Evolutionary conservation across 352 stramenopile genomes (phyloP).

Genomic region (Discostella stelligera): DNA sequence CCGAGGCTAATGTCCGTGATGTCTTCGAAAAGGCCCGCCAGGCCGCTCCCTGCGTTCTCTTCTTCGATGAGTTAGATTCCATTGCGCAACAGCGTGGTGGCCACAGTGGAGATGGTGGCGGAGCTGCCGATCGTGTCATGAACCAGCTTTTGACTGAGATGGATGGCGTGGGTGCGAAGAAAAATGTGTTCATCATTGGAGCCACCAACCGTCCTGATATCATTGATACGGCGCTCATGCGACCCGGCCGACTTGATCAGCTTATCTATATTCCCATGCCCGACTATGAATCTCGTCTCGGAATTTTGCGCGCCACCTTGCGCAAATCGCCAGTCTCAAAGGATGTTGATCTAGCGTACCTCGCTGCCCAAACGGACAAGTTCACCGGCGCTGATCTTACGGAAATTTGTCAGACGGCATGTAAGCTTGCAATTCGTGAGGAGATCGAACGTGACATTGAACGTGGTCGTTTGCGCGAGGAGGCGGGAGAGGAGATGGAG

Average conservation of each 20-base stretch:
- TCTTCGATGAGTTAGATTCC: constrained; percentile 99
- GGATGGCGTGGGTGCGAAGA: constrained; percentile 98
- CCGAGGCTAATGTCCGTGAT: constrained; percentile 97
- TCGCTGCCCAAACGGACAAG: constrained; percentile 96
- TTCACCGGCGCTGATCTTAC: constrained; percentile 99
- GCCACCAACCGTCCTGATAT: constrained; percentile 93
- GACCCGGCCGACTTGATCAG: constrained; percentile 93
- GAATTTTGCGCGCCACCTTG: constrained; percentile 94
- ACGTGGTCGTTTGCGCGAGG: constrained; percentile 90
- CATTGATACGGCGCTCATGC: constrained; percentile 96
- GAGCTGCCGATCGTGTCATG: constrained; percentile 98
- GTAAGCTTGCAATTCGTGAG: constrained; percentile 98
- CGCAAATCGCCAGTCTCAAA: constrained; percentile 97
- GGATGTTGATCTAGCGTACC: constrained; percentile 96
- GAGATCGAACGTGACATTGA: constrained; percentile 98
- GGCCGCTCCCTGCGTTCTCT: constrained; percentile 96
- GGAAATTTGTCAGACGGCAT: constrained; percentile 99
- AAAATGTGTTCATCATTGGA: constrained; percentile 99
- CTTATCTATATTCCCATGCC: constrained; percentile 95
- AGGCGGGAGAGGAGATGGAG: constrained; percentile 86
- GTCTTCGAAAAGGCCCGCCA: constrained; percentile 98
- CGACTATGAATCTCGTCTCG: constrained; percentile 93
- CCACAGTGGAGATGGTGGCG: constrained; percentile 92
- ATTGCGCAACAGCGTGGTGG: constrained; percentile 97
- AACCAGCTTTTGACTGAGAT: constrained; percentile 99